Base-by-base conservation (phyloP, 2,329 filamentous ascomycete genomes). In the Neofusicoccum sp. region DNA sequence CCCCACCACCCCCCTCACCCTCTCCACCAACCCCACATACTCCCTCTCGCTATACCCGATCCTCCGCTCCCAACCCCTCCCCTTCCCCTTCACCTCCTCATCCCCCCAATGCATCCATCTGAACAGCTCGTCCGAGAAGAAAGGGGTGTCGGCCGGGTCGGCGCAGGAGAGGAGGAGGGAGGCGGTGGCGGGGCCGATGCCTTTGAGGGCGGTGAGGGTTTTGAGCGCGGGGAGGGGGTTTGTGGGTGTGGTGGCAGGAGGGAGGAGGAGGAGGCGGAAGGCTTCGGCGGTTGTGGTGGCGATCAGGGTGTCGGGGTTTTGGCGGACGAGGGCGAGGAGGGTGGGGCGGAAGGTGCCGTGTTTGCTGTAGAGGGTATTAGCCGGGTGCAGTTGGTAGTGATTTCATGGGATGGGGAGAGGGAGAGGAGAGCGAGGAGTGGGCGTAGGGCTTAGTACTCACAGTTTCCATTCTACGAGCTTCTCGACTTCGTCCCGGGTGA, bases 91-190 rank as follows among this genome's bases (percentile, higher is more conserved):
- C 41, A 77, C 75, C 0, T 80, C 80, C n/a, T 74, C 71, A 8
- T 70, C 68, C 43, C 74, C 72, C 69, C 82, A 84, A 67, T 84
- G 84, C 5, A 89, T 75, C 89, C 89, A 93, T 65, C 86, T 82
- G 69, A 87, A 93, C 3, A 87, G 81, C 73, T 95, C 90, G 69
- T 96, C 91, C 2, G 87, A 89, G 75, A 93, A 93, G 79, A 93
- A 93, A 1, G 89, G 82, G 51, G 87, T 79, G 11, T 76, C 74
- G 0, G 78, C 72, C 0, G 87, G 82, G 62, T 86, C 81, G 64
- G 86, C 82, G 4, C 89, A 84, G 4, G 87, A 83, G 2, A 95
- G 80, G 1, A 93, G 75, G 33, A 95, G 82, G 1, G 89, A 90
- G 0, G 89, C 90, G 0, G 90, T 93, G 6, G 90, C 90, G 1